Evolutionary conservation across 2,329 filamentous ascomycete genomes (phyloP).

Genomic region (Stachybotrys echinatus): DNA sequence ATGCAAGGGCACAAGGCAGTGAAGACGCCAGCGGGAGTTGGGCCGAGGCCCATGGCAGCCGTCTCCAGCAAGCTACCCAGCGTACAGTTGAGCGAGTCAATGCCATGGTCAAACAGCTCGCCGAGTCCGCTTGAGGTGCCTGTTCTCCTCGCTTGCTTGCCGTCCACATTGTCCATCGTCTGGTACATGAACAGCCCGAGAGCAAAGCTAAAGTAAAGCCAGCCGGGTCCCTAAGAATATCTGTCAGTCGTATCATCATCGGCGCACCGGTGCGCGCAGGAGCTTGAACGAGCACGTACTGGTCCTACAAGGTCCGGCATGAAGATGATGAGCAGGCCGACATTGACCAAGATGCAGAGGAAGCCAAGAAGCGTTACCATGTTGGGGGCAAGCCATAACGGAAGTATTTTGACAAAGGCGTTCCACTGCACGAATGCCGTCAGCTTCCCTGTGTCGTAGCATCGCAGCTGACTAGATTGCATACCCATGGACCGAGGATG

Average conservation of each 20-base stretch:
- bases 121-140: conserved; percentile 92
- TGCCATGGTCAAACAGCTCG: conserved; percentile 97
- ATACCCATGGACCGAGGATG: conserved; percentile 91
- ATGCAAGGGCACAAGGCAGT: conserved; percentile 87
- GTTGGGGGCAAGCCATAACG: conserved; percentile 95
- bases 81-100: conserved; percentile 96
- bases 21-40: conserved; percentile 79
- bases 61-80: conserved; percentile 86
- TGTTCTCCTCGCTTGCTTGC: conserved; percentile 92
- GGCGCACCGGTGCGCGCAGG: background rate
- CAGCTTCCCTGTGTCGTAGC: conserved; percentile 10
- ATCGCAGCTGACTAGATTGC: conserved; percentile 22
- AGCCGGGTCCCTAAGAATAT: conserved; percentile 63
- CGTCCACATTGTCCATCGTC: conserved; percentile 98
- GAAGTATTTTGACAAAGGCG: conserved; percentile 84
- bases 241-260: background rate
- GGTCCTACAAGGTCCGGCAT: conserved; percentile 90
- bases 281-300: conserved; percentile 44
- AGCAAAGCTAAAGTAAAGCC: conserved; percentile 95
- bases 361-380: conserved; percentile 96
- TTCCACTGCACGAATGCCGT: conserved; percentile 68
- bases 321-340: conserved; percentile 66
- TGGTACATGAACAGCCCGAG: conserved; percentile 98
- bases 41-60: conserved; percentile 86
- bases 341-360: conserved; percentile 85